Evolutionary conservation across 306 rosid species (phyloP), one percentile per base, ranked within the genome.

Genomic region (Vicia sativa): DNA sequence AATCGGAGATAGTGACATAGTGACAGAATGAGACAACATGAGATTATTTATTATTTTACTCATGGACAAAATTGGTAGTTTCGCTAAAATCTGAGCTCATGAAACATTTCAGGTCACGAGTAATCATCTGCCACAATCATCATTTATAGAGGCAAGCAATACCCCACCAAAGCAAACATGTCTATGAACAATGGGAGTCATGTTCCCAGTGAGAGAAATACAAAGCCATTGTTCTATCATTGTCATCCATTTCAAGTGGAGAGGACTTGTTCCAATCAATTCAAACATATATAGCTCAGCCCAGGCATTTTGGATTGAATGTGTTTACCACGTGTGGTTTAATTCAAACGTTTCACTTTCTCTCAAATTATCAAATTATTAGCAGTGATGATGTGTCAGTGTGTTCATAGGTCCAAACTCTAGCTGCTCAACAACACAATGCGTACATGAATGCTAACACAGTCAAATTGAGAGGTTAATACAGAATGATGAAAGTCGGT

Each of bases 391-490:
- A 31, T 6, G 2, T 31, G n/a, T n/a, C n/a, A n/a, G n/a, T n/a
- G 0, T 0, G 8, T 31, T 6, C 35, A 31, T 31, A 5, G 35
- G 50, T 45, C 14, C 7, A 44, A 44, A 44, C 19, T 68, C 60
- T 79, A 69, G 83, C 81, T 78, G 85, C 67, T 63, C 67, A 48
- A 58, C 61, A 48, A 58, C 78, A 69, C 71, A 59, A 66, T 37
- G 25, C 74, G 61, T 55, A 67, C 73, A 71, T 64, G 72, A 6
- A 63, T 44, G 62, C 26, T 25, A 25, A 35, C 67, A 55, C 10
- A 61, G 64, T 37, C 54, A 70, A 59, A 66, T 53, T 28, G 45
- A 76, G 18, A 48, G 7, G 37, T 29, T 49, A 39, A 39, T 64
- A 65, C 29, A 6, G 16, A 2, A 18, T 4, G 53, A 52, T 28